These are phyloP conservation scores for Lodderomyces pseudojiufengensis DNA, from an alignment of 1,139 yeast genomes.

Conservation along the genomic window DNA sequence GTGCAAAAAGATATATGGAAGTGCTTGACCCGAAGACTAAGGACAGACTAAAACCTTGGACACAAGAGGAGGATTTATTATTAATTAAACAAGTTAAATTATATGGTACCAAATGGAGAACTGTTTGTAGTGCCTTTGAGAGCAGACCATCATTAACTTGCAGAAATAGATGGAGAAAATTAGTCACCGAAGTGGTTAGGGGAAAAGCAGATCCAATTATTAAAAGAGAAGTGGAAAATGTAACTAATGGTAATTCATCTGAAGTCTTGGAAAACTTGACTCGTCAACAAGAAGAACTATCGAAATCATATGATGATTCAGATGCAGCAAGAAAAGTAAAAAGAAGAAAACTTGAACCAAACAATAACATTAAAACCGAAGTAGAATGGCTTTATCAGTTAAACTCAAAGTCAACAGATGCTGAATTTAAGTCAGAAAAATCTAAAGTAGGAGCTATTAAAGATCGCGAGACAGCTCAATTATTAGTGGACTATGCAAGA, in stretches of 20 bases:
- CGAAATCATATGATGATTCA: conserved; percentile 3
- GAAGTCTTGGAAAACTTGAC: conserved; percentile 12
- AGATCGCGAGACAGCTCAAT: conserved; percentile 51
- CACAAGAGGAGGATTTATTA: conserved; percentile 66
- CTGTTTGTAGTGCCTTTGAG: conserved; percentile 65
- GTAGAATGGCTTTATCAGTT: conserved; percentile 3
- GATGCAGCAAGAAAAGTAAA: conserved; percentile 5
- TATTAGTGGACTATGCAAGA: conserved; percentile 60
- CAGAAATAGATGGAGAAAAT: conserved; percentile 87
- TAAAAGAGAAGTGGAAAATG: conserved; percentile 33
- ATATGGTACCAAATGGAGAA: conserved; percentile 91
- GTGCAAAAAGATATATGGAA: conserved; percentile 87
- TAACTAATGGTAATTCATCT: conserved; percentile 22
- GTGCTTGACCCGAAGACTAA: conserved; percentile 80
- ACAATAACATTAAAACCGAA: not conserved
- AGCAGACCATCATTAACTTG: conserved; percentile 89
- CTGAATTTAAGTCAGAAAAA: not conserved
- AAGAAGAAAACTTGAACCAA: conserved; percentile 1
- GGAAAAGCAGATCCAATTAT: conserved; percentile 47
- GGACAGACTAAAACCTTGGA: conserved; percentile 79
- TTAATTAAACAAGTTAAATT: conserved; percentile 62
- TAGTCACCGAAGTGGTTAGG: conserved; percentile 71
- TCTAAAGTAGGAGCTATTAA: conserved; percentile 44
- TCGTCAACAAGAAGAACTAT: conserved; percentile 15
- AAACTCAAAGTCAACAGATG: not conserved